A percentile compares a stretch with the other conserved stretches of the same genome.
Evolutionary conservation across 208 protist genomes (phyloP).

Genomic region (Crithidia bombi): DNA sequence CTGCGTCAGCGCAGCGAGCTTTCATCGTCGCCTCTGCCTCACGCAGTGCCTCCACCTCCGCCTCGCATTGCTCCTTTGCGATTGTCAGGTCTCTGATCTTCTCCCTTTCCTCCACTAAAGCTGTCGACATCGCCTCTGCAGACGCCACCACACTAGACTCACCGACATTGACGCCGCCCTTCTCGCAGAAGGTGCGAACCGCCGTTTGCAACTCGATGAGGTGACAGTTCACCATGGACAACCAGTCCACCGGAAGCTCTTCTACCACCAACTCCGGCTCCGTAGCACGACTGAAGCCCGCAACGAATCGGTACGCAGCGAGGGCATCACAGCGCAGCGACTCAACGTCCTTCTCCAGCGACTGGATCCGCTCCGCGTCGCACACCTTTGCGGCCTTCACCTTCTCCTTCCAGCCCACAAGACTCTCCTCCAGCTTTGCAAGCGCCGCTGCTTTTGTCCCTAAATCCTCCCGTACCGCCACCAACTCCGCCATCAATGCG

Average conservation of each 20-base stretch:
- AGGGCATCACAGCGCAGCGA: not conserved
- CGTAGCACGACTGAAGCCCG: not conserved
- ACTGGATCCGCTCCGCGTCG: slow-evolving; percentile 41
- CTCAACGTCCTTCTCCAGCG: slow-evolving; percentile 16
- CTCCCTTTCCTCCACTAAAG: not conserved
- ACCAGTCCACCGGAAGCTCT: slow-evolving; percentile 1
- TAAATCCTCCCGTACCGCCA: not conserved
- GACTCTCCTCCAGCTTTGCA: slow-evolving; percentile 21
- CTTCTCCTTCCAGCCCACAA: slow-evolving; percentile 69
- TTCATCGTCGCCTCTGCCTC: not conserved
- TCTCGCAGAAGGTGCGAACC: not conserved
- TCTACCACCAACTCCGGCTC: not conserved
- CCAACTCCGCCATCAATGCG: slow-evolving; percentile 6
- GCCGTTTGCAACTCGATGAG: not conserved
- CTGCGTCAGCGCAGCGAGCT: slow-evolving; percentile 1
- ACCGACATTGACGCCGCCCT: not conserved
- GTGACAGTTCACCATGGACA: not conserved
- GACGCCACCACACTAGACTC: not conserved
- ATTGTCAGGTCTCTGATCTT: not conserved
- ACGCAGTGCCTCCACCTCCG: slow-evolving; percentile 1
- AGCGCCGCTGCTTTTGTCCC: slow-evolving; percentile 7
- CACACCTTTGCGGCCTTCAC: slow-evolving; percentile 51
- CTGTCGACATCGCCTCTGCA: not conserved
- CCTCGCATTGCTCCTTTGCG: not conserved
- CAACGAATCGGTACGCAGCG: not conserved